phyloP scores from a whole-genome alignment of 2,329 filamentous ascomycete genomes.

The Diaporthe sp. region DNA sequence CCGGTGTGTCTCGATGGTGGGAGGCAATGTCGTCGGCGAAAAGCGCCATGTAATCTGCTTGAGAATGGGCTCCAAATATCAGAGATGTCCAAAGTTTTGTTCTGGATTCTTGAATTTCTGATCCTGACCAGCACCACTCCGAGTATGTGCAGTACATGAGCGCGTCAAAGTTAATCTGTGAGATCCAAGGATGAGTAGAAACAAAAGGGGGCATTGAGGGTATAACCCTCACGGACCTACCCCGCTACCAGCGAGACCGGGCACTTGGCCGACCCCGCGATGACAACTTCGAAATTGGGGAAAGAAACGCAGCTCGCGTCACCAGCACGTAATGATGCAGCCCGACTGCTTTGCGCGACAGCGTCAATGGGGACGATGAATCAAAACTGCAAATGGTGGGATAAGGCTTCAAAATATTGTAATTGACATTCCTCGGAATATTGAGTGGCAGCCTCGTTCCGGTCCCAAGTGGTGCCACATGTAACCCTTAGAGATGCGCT shows the following conservation, averaged over 20 bases:
- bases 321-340: conserved; percentile 12
- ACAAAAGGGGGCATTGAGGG: background rate
- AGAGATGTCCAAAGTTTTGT: background rate
- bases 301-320: background rate
- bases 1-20: too few species aligned
- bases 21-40: too few species aligned
- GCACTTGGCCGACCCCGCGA: conserved; percentile 32
- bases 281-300: conserved; percentile 31
- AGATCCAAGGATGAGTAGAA: too few species aligned
- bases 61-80: background rate
- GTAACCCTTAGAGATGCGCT: background rate
- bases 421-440: background rate
- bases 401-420: background rate
- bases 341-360: background rate
- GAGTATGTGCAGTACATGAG: background rate
- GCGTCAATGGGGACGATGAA: background rate
- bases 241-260: conserved; percentile 34
- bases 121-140: background rate
- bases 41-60: background rate
- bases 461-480: background rate
- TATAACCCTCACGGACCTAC: conserved; percentile 6
- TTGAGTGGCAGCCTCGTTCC: background rate
- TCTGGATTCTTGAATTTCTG: too few species aligned
- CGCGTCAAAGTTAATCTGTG: too few species aligned
- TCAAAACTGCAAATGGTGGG: background rate